Evolutionary conservation across 2,329 filamentous ascomycete species (phyloP).

Genomic region (Trichophyton benhamiae): DNA sequence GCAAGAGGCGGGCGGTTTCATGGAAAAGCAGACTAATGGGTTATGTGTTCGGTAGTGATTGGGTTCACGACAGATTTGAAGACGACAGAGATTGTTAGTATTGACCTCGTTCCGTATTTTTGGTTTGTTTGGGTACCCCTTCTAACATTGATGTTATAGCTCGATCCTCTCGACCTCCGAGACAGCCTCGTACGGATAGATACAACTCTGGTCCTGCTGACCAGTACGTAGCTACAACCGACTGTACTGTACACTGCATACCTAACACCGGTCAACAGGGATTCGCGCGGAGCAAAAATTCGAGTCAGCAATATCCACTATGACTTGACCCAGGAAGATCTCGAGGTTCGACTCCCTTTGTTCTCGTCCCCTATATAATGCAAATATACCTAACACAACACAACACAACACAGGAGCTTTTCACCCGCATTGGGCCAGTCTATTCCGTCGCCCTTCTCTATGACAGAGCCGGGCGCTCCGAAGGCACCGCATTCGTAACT

Average conservation of each 20-base stretch:
- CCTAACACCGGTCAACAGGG: not conserved
- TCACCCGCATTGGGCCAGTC: constrained; percentile 63
- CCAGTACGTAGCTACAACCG: not conserved
- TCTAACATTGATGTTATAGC: constrained; percentile 19
- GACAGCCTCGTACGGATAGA: constrained; percentile 22
- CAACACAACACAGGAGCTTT: constrained; percentile 52
- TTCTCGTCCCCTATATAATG: constrained; percentile 10
- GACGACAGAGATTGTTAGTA: constrained; percentile 48
- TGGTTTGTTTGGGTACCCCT: constrained; percentile 1
- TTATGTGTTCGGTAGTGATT: constrained; percentile 50
- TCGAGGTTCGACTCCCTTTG: constrained; percentile 46
- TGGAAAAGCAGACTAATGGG: not conserved
- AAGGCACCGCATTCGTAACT: constrained; percentile 72
- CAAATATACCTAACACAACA: constrained; percentile 13
- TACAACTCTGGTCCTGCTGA: constrained; percentile 18
- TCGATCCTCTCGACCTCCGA: constrained; percentile 34
- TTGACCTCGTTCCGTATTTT: not conserved
- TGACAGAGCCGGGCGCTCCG: constrained; percentile 77
- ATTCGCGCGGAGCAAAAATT: constrained; percentile 53
- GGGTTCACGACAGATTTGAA: constrained; percentile 86
- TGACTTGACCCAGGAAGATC: constrained; percentile 72
- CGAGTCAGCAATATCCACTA: constrained; percentile 87
- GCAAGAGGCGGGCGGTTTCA: no score
- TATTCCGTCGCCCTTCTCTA: constrained; percentile 59
- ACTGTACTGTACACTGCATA: not conserved